Evolutionary conservation across 768 basidiomycete species (phyloP).

Genomic region (Calocybe gangraenosa): DNA sequence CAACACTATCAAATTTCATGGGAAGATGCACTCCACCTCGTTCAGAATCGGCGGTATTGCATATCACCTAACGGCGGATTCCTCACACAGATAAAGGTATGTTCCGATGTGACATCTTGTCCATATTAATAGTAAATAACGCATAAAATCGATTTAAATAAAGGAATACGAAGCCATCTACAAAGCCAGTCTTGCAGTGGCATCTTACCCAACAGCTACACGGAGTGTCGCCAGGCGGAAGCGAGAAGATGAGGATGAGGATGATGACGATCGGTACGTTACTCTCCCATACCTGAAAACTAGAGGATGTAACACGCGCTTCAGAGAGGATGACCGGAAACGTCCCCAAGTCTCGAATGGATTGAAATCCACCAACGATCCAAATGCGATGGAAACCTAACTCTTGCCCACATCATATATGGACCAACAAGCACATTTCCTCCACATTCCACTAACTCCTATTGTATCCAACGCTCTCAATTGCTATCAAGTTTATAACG

Average conservation of each 20-base stretch:
- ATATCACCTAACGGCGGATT: slow-evolving; percentile 93
- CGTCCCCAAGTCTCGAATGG: slow-evolving; percentile 36
- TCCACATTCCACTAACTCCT: slow-evolving; percentile 2
- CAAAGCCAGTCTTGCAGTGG: slow-evolving; percentile 68
- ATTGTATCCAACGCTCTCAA: slow-evolving; percentile 2
- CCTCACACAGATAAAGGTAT: slow-evolving; percentile 85
- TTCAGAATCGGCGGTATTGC: slow-evolving; percentile 89
- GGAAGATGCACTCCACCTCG: slow-evolving; percentile 86
- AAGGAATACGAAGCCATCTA: slow-evolving; percentile 95
- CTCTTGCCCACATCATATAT: not conserved
- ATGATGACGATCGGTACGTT: slow-evolving; percentile 30
- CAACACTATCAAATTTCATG: slow-evolving; percentile 74
- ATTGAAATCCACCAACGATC: slow-evolving; percentile 28
- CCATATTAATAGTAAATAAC: not conserved
- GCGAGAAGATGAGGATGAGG: slow-evolving; percentile 71
- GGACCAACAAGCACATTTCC: not conserved
- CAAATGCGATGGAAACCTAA: slow-evolving; percentile 49
- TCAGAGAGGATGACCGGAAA: slow-evolving; percentile 45
- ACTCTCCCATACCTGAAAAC: not conserved
- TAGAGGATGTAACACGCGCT: slow-evolving; percentile 4
- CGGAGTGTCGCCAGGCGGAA: slow-evolving; percentile 56
- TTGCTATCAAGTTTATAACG: slow-evolving; percentile 40
- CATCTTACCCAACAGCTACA: slow-evolving; percentile 46
- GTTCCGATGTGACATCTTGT: slow-evolving; percentile 8
- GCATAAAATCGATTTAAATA: slow-evolving; percentile 2